These are phyloP conservation scores for Acacia concinna DNA, from an alignment of 331 rosid species.

Conservation along the genomic window DNA sequence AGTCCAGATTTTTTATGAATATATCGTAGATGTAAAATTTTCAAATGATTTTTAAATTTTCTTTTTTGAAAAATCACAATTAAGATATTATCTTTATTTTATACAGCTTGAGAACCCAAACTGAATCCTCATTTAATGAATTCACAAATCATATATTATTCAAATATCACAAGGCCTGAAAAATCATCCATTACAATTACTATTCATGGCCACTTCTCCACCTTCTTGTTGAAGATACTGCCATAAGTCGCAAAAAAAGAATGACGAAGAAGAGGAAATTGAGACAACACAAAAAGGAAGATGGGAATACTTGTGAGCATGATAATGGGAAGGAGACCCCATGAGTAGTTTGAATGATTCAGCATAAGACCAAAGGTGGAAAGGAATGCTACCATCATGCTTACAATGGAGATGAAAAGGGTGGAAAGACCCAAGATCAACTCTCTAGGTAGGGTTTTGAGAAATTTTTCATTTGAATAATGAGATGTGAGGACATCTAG, in stretches of 20 bases:
- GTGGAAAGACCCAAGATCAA: not conserved
- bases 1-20: too few species aligned
- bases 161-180: too few species aligned
- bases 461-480: not conserved
- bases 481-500: not conserved
- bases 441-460: not conserved
- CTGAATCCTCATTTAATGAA: too few species aligned
- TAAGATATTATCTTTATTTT: too few species aligned
- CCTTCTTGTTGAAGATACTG: not conserved
- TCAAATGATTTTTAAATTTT: too few species aligned
- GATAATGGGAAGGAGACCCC: not conserved
- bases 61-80: too few species aligned
- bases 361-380: not conserved
- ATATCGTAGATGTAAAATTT: too few species aligned
- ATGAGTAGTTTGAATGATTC: not conserved
- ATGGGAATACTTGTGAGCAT: not conserved
- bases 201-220: too few species aligned
- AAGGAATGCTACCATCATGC: not conserved
- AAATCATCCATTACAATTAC: too few species aligned
- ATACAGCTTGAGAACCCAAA: too few species aligned
- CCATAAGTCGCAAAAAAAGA: not conserved
- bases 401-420: not conserved
- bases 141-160: too few species aligned
- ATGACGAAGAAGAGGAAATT: not conserved
- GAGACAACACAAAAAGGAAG: not conserved